phyloP scores from a whole-genome alignment of 2,329 filamentous ascomycete genomes.

The Venturiaceae sp. region DNA sequence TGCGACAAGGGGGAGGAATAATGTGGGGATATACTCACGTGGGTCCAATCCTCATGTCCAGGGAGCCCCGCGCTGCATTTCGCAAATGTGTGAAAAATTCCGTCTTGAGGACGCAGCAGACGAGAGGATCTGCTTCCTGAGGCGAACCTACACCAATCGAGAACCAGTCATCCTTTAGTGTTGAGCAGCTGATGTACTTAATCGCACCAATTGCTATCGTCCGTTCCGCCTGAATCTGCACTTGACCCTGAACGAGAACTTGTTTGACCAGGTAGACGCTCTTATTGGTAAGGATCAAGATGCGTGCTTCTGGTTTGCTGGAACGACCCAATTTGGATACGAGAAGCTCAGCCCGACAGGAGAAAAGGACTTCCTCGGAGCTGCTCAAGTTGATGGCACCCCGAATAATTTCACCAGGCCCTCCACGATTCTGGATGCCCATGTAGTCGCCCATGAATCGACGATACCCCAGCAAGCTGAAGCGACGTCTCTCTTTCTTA shows the following conservation, averaged over 20 bases:
- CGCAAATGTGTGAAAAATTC: slow-evolving; percentile 93
- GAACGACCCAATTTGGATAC: slow-evolving; percentile 95
- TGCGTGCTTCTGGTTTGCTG: slow-evolving; percentile 82
- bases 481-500: slow-evolving; percentile 83
- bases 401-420: slow-evolving; percentile 72
- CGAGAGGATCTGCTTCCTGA: slow-evolving; percentile 84
- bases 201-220: slow-evolving; percentile 78
- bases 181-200: slow-evolving; percentile 76
- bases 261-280: slow-evolving; percentile 88
- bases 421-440: slow-evolving; percentile 70
- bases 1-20: background rate
- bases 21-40: slow-evolving; percentile 30
- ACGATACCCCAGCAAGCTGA: slow-evolving; percentile 83
- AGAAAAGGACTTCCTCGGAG: slow-evolving; percentile 75
- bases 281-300: slow-evolving; percentile 72
- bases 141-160: slow-evolving; percentile 81
- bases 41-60: slow-evolving; percentile 75
- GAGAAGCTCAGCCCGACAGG: slow-evolving; percentile 79
- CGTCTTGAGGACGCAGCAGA: slow-evolving; percentile 93
- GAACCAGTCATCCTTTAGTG: slow-evolving; percentile 91
- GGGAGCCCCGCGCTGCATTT: slow-evolving; percentile 65
- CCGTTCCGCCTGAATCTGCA: slow-evolving; percentile 72
- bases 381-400: slow-evolving; percentile 59
- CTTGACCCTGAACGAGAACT: slow-evolving; percentile 68
- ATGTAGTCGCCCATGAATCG: slow-evolving; percentile 94